Base-by-base conservation (phyloP, 441 rosid species). In the Euphorbia schlechtendalii region DNA sequence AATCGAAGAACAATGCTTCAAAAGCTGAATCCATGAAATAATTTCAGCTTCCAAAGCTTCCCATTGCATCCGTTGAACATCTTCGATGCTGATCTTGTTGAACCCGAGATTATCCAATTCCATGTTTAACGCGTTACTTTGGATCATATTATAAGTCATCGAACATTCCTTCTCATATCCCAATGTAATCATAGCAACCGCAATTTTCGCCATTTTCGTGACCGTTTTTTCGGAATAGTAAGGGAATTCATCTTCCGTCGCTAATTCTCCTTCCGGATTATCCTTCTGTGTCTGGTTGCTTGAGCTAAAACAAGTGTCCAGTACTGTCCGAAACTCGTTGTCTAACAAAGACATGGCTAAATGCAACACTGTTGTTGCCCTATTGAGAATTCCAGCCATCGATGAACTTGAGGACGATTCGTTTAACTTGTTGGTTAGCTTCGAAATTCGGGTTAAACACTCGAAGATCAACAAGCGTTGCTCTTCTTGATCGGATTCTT, bases 91-190 rank as follows among this genome's bases (percentile, higher is more conserved):
- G 38, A 78, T 21, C 30, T 61, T 78, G 2, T 66, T 71, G 13
- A 72, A 75, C 10, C 85, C 88, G n/a, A 73, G 73, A 51, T 74
- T 75, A 15, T 45, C 71, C 54, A 82, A 41, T 14, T 72, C 82
- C 5, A 21, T 46, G 49, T 67, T 71, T 54, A 86, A 62, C 0
- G 81, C 72, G 36, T 51, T 72, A 40, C 80, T 62, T 61, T 88
- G 59, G 12, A 65, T 41, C 61, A 68, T 32, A 18, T 41, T 58
- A 61, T 79, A 83, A 10, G 67, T 57, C 71, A 73, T 40, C 43
- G 77, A 79, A 22, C 86, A 83, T 48, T 86, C 86, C 0, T 49
- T 49, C 61, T 79, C 82, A 56, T 80, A 80, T 2, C 85, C 85
- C 8, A 77, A 70, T 0, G 64, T 55, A 69, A 86, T 74, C 86